Evolutionary conservation across 441 rosid species (phyloP), one percentile per base, ranked within the genome.

Genomic region (Arabidopsis lyrata): DNA sequence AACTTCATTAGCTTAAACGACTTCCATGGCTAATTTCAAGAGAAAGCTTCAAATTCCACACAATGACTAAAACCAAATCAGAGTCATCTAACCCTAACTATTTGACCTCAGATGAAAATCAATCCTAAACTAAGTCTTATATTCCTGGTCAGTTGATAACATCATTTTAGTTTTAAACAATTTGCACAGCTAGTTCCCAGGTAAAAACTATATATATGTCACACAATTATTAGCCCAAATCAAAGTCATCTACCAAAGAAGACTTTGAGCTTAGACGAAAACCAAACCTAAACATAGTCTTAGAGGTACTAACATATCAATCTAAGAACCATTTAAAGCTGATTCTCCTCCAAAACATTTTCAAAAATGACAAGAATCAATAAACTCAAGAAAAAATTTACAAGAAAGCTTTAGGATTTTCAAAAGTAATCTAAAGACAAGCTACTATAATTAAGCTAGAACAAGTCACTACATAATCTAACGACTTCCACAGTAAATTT

Each of bases 111-210:
- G 6, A 38, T 39, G n/a, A 49, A 49, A 61, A 12, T 2, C 32
- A 35, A 60, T 24, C 49, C 60, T 10, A 48, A 39, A 20, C 22
- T 54, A 3, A 22, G 3, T 27, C 18, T 13, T 14, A 36, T 8
- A 22, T 22, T 8, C 41, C 4, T 36, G 3, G 41, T 36, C 41
- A 2, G 0, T 36, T 0, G 35, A 57, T 31, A 8, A 57, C 47
- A 56, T 68, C 22, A 56, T 27, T 44, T 22, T 22, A 42, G 48
- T 60, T 53, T 53, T 29, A 11, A 68, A 16, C 42, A 0, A 68
- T 11, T 16, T 50, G 1, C 58, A 39, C 14, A 2, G 32, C 52
- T 61, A 12, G 27, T 27, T 48, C 52, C 54, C 24, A 22, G 24
- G 24, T 22, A 22, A 22, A 22, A 22, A 4, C 22, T 60, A 36